Evolutionary conservation across 2,329 filamentous ascomycete genomes (phyloP).

Genomic region (Samsoniella hepiali): DNA sequence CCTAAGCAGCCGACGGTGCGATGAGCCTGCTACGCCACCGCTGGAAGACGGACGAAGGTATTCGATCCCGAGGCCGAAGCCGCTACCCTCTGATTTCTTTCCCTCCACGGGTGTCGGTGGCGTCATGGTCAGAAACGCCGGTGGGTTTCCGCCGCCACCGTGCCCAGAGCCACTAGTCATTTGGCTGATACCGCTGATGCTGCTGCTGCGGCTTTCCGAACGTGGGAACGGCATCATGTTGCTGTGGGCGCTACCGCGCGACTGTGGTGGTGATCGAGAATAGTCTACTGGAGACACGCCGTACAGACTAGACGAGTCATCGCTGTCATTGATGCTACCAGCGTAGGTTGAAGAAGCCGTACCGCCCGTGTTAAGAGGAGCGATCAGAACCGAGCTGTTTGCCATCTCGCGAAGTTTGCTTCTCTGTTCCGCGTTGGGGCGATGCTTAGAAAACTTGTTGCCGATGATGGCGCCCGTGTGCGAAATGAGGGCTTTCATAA

Average conservation of each 20-base stretch:
- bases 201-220: conserved; percentile 51
- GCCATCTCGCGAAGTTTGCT: conserved; percentile 78
- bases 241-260: conserved; percentile 47
- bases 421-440: conserved; percentile 75
- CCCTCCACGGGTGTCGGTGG: conserved; percentile 42
- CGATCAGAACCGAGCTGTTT: conserved; percentile 67
- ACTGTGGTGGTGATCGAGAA: conserved; percentile 56
- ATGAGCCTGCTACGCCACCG: conserved; percentile 26
- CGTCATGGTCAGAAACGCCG: conserved; percentile 46
- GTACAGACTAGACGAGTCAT: conserved; percentile 55
- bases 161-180: conserved; percentile 31
- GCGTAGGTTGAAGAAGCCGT: conserved; percentile 33
- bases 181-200: conserved; percentile 46
- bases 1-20: conserved; percentile 21
- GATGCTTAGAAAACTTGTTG: conserved; percentile 91
- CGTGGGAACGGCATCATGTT: conserved; percentile 45
- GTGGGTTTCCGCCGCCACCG: conserved; percentile 29
- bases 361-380: conserved; percentile 37
- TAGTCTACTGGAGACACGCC: conserved; percentile 54
- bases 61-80: conserved; percentile 29
- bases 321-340: conserved; percentile 48
- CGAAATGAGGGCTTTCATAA: conserved; percentile 89
- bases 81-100: conserved; percentile 20
- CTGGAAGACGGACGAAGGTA: conserved; percentile 33
- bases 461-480: conserved; percentile 95